phyloP scores from a whole-genome alignment of 352 stramenopile species.

The Thalassiosira delicatula region DNA sequence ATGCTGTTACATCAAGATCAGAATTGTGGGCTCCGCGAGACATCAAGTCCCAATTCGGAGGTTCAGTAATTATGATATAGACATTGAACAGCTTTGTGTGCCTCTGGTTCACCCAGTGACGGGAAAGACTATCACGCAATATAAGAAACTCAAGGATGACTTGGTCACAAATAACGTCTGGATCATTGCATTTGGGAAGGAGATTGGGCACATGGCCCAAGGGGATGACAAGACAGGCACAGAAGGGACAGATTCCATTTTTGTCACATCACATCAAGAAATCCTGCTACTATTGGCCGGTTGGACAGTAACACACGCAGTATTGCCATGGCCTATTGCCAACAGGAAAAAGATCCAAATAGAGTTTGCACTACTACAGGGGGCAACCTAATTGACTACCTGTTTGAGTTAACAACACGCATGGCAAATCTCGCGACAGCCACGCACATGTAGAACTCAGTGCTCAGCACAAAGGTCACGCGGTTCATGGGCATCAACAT shows the following conservation, averaged over 20 bases:
- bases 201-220: constrained; percentile 50
- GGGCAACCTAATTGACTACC: constrained; percentile 53
- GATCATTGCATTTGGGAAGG: constrained; percentile 40
- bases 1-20: background rate
- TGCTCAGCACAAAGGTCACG: constrained; percentile 42
- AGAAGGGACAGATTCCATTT: constrained; percentile 47
- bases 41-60: too few relatives aligned
- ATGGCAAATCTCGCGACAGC: constrained; percentile 42
- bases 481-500: constrained; percentile 42
- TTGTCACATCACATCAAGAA: constrained; percentile 50
- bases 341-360: constrained; percentile 37
- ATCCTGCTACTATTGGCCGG: constrained; percentile 20
- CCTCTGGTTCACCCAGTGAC: constrained; percentile 2
- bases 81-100: background rate
- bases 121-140: constrained; percentile 15
- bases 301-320: constrained; percentile 35
- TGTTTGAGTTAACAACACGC: constrained; percentile 25
- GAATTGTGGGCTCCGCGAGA: background rate
- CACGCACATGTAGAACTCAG: constrained; percentile 47
- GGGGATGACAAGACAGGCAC: constrained; percentile 7
- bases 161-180: constrained; percentile 21
- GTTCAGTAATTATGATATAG: too few relatives aligned
- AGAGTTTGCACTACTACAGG: constrained; percentile 41
- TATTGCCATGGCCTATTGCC: constrained; percentile 38
- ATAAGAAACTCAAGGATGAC: constrained; percentile 20